Conservation (phyloP, 129 eudicot species). For the Lonicera japonica region DNA sequence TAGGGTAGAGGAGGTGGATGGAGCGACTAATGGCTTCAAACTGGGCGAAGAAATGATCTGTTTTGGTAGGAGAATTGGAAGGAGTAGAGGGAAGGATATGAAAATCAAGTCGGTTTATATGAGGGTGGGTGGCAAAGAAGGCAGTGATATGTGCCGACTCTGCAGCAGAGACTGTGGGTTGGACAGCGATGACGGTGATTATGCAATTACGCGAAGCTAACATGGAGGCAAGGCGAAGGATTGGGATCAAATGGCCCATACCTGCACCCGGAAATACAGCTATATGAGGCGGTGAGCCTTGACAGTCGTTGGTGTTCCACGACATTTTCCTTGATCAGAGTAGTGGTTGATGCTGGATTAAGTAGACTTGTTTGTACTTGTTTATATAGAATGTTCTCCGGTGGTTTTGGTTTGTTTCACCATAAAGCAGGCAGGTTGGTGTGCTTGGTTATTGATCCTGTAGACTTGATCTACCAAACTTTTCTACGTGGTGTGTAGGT, state of each 20-base stretch:
- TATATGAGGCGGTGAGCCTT: constrained; percentile 26
- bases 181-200: constrained; percentile 33
- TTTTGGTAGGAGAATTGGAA: constrained; percentile 7
- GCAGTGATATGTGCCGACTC: constrained; percentile 32
- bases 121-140: constrained; percentile 36
- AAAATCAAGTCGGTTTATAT: constrained; percentile 26
- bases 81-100: constrained; percentile 32
- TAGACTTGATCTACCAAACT: background rate
- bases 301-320: background rate
- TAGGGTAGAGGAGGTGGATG: constrained; percentile 33
- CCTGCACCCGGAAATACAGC: constrained; percentile 49
- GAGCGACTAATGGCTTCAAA: constrained; percentile 36
- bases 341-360: no score
- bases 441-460: no score
- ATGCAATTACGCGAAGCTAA: constrained; percentile 28
- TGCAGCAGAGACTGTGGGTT: constrained; percentile 41
- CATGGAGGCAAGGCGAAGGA: constrained; percentile 49
- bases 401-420: no score
- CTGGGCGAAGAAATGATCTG: constrained; percentile 43
- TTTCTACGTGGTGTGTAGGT: no score
- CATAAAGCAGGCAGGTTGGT: no score
- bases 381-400: no score
- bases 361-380: no score
- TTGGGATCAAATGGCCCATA: constrained; percentile 59
- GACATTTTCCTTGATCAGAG: constrained; percentile 2